Conservation (phyloP, 1,139 yeast species). For the Taiozyma onychis region DNA sequence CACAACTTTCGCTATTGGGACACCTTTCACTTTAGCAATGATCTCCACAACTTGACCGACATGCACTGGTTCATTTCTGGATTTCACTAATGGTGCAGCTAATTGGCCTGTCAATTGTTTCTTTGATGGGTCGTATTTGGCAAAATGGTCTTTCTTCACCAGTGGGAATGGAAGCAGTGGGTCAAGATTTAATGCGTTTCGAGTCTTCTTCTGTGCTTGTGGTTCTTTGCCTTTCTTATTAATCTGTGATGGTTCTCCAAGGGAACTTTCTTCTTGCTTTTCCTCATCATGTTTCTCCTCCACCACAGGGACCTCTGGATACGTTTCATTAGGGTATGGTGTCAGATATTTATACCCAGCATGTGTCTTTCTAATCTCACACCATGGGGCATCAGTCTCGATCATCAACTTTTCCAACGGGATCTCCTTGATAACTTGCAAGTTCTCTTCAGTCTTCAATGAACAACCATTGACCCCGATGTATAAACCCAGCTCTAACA, state of each 20-base stretch:
- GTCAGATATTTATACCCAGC: constrained; percentile 58
- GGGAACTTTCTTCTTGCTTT: not conserved
- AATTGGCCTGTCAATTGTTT: constrained; percentile 27
- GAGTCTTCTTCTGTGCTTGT: not conserved
- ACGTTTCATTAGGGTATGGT: constrained; percentile 48
- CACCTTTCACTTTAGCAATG: constrained; percentile 51
- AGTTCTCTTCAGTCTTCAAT: constrained; percentile 67
- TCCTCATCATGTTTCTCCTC: not conserved
- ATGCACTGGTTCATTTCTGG: constrained; percentile 88
- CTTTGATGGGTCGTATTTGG: constrained; percentile 20
- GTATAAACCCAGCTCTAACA: constrained; percentile 55
- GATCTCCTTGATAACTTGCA: constrained; percentile 56
- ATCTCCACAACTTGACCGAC: constrained; percentile 80
- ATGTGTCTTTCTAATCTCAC: constrained; percentile 83
- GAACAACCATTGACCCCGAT: constrained; percentile 94
- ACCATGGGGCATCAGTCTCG: constrained; percentile 99
- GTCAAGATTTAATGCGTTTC: constrained; percentile 27
- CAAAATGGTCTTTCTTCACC: constrained; percentile 58
- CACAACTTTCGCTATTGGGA: constrained; percentile 47
- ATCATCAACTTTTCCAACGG: constrained; percentile 69
- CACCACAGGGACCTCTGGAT: constrained; percentile 35
- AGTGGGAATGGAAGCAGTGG: constrained; percentile 55
- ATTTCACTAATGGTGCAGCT: constrained; percentile 59
- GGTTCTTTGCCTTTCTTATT: not conserved
- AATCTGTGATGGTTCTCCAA: constrained; percentile 1